Evolutionary conservation across 768 basidiomycete species (phyloP).

Genomic region (Termitomyces sp.): DNA sequence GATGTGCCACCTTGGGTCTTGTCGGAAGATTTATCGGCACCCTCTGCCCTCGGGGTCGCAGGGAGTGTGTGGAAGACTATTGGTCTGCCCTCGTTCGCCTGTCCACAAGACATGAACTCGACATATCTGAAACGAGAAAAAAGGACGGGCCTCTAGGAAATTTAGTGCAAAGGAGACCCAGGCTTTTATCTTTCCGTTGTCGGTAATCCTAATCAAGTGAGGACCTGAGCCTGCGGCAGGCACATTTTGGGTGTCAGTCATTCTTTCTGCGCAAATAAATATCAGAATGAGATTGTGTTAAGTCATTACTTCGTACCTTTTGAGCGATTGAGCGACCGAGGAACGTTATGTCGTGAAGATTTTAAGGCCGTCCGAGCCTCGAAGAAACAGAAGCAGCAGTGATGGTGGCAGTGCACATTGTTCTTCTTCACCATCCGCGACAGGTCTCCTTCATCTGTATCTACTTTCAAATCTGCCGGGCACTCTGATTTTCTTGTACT

Average conservation of each 20-base stretch:
- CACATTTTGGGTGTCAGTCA: conserved; percentile 1
- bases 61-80: conserved; percentile 63
- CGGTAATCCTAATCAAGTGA: conserved; percentile 50
- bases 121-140: neutral
- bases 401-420: conserved; percentile 7
- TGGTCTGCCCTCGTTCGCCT: conserved; percentile 48
- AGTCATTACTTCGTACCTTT: neutral
- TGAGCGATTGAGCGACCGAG: neutral
- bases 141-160: conserved; percentile 45
- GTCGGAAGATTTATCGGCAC: conserved; percentile 2
- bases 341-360: neutral
- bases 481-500: neutral
- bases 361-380: neutral
- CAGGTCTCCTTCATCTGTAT: neutral
- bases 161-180: conserved; percentile 54
- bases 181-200: conserved; percentile 48
- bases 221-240: neutral
- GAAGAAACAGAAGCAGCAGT: neutral
- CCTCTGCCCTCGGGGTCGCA: conserved; percentile 15
- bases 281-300: neutral
- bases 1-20: conserved; percentile 7
- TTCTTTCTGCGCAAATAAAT: neutral
- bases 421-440: neutral
- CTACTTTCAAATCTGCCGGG: neutral
- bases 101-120: neutral